A percentile compares a stretch with the other conserved stretches of the same genome.
These are phyloP conservation scores for Ustilago lituana DNA, from an alignment of 1,284 basidiomycete genomes.

Conservation along the genomic window DNA sequence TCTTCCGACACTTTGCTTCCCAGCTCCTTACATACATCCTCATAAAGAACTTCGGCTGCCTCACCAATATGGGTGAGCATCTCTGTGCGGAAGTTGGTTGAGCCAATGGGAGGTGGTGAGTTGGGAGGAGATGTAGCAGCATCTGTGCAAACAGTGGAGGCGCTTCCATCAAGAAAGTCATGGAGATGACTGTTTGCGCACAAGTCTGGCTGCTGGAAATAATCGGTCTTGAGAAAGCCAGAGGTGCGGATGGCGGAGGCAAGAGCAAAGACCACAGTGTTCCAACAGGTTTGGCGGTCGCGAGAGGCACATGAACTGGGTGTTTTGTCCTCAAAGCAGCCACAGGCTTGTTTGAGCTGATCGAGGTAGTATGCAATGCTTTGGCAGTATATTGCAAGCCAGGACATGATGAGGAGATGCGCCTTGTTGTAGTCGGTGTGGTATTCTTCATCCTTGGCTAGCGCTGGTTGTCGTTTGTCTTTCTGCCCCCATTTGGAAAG, in stretches of 20 bases:
- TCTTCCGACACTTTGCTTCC: too few relatives aligned
- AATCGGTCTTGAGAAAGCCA: too few relatives aligned
- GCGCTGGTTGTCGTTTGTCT: not conserved
- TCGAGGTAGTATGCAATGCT: not conserved
- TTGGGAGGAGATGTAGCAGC: too few relatives aligned
- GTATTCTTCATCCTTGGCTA: not conserved
- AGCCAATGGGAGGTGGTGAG: too few relatives aligned
- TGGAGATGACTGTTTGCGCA: not conserved
- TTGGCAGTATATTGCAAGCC: slow-evolving; percentile 4
- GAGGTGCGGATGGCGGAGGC: not conserved
- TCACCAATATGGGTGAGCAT: too few relatives aligned
- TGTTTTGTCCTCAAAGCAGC: slow-evolving; percentile 2
- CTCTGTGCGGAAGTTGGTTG: too few relatives aligned
- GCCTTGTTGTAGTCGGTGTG: not conserved
- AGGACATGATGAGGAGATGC: slow-evolving; percentile 1
- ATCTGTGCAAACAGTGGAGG: too few relatives aligned
- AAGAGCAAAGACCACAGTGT: not conserved
- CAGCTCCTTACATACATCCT: too few relatives aligned
- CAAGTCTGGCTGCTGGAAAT: not conserved
- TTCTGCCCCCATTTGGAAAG: too few relatives aligned
- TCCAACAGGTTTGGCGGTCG: not conserved
- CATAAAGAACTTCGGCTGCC: too few relatives aligned
- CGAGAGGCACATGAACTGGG: not conserved
- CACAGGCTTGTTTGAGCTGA: not conserved
- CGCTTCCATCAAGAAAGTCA: too few relatives aligned